Conservation (phyloP, 148 eudicot genomes). For the Vaccinium macrocarpon region DNA sequence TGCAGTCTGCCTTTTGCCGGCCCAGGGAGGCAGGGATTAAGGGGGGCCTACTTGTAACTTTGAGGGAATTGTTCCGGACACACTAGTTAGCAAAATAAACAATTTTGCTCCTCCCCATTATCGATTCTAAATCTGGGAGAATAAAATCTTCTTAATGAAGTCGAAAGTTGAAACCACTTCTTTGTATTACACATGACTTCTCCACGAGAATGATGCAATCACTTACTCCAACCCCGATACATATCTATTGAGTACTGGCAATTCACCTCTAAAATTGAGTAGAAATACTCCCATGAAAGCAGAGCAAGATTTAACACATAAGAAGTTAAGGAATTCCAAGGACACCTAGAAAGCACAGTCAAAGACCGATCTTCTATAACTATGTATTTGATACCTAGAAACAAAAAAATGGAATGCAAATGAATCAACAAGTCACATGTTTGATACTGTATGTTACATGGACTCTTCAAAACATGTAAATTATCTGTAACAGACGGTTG, state of each 20-base stretch:
- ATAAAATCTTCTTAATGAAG: not conserved
- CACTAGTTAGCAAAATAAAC: not conserved
- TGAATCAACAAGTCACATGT: not conserved
- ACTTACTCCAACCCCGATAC: not conserved
- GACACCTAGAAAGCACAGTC: not conserved
- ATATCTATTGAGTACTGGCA: not conserved
- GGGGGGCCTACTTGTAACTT: not conserved
- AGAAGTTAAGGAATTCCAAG: not conserved
- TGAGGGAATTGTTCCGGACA: not conserved
- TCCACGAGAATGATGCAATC: not conserved
- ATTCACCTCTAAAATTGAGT: not conserved
- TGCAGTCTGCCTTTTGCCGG: not conserved
- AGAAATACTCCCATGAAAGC: not conserved
- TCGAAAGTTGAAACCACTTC: not conserved
- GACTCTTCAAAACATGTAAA: too few relatives aligned
- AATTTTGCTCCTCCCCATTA: not conserved
- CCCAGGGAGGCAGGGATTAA: too few relatives aligned
- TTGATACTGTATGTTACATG: too few relatives aligned
- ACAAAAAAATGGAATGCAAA: not conserved
- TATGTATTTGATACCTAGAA: not conserved
- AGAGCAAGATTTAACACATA: not conserved
- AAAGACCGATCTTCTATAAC: not conserved
- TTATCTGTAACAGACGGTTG: too few relatives aligned
- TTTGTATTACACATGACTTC: not conserved
- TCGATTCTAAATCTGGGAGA: not conserved